Percentiles rank a stretch among this genome's conserved stretches.
These are phyloP conservation scores for Davidsoniella eucalypti DNA, from an alignment of 2,329 filamentous ascomycete species.

Conservation along the genomic window DNA sequence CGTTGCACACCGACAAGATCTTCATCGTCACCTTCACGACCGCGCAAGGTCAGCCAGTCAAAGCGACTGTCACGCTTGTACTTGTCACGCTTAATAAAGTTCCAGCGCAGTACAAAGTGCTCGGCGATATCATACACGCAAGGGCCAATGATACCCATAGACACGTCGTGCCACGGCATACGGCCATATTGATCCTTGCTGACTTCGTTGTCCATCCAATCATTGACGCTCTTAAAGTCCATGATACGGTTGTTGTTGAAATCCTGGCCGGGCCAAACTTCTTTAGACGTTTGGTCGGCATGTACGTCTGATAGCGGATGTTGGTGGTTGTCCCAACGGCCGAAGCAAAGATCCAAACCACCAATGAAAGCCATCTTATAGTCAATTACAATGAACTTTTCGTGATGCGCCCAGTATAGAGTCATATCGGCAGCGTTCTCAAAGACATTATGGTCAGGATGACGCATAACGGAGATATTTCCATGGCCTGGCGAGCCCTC, in stretches of 20 bases:
- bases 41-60: conserved; percentile 71
- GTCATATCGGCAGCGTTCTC: conserved; percentile 93
- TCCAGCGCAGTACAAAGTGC: conserved; percentile 90
- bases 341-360: conserved; percentile 87
- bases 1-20: conserved; percentile 78
- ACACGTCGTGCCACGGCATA: conserved; percentile 97
- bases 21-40: conserved; percentile 60
- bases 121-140: conserved; percentile 89
- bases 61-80: conserved; percentile 78
- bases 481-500: conserved; percentile 66
- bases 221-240: conserved; percentile 80
- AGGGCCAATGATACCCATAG: conserved; percentile 80
- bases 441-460: conserved; percentile 88
- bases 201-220: conserved; percentile 88
- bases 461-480: conserved; percentile 78
- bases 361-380: conserved; percentile 85
- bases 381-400: conserved; percentile 94
- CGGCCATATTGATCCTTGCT: conserved; percentile 81
- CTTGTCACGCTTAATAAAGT: conserved; percentile 93
- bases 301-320: conserved; percentile 79
- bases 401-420: conserved; percentile 95
- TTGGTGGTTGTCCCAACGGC: conserved; percentile 78
- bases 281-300: conserved; percentile 62
- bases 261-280: conserved; percentile 89
- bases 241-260: conserved; percentile 96